Conservation (phyloP, 2,329 filamentous ascomycete species). For the Alternaria novae-zelandiae region DNA sequence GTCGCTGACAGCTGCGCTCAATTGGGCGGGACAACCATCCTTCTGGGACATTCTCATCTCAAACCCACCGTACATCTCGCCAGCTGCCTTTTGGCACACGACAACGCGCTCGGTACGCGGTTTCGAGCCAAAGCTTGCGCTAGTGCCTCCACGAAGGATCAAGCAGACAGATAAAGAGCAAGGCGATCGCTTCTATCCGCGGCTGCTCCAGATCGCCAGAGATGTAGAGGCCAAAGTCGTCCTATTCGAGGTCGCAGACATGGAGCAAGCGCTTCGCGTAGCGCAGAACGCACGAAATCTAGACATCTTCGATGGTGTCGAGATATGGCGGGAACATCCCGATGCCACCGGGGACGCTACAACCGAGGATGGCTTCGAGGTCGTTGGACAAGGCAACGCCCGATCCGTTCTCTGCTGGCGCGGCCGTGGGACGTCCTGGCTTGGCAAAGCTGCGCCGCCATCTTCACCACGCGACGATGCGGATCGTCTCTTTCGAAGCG, state of each 20-base stretch:
- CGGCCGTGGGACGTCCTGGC: slow-evolving; percentile 36
- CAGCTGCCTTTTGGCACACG: slow-evolving; percentile 63
- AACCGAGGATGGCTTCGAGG: slow-evolving; percentile 22
- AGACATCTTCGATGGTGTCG: slow-evolving; percentile 52
- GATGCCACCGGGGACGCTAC: slow-evolving; percentile 1
- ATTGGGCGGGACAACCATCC: slow-evolving; percentile 16
- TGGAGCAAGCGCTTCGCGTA: slow-evolving; percentile 71
- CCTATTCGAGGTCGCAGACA: slow-evolving; percentile 75
- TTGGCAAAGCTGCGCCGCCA: slow-evolving; percentile 13
- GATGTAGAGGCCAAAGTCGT: slow-evolving; percentile 61
- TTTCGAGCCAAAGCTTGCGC: slow-evolving; percentile 79
- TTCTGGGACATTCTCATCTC: slow-evolving; percentile 72
- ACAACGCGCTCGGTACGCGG: slow-evolving; percentile 77
- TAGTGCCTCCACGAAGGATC: slow-evolving; percentile 59
- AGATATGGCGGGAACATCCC: slow-evolving; percentile 74
- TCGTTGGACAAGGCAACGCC: slow-evolving; percentile 51
- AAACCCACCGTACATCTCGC: slow-evolving; percentile 92
- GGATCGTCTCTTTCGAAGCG: background rate
- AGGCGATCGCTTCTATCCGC: slow-evolving; percentile 70
- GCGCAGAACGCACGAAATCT: slow-evolving; percentile 51
- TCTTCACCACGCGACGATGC: slow-evolving; percentile 1
- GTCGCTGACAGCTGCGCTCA: slow-evolving; percentile 24
- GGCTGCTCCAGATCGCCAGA: slow-evolving; percentile 64
- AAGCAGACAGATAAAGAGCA: slow-evolving; percentile 28
- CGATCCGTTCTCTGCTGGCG: slow-evolving; percentile 54